phyloP scores from a whole-genome alignment of 2,329 filamentous ascomycete species.

The Fusarium lateritium region DNA sequence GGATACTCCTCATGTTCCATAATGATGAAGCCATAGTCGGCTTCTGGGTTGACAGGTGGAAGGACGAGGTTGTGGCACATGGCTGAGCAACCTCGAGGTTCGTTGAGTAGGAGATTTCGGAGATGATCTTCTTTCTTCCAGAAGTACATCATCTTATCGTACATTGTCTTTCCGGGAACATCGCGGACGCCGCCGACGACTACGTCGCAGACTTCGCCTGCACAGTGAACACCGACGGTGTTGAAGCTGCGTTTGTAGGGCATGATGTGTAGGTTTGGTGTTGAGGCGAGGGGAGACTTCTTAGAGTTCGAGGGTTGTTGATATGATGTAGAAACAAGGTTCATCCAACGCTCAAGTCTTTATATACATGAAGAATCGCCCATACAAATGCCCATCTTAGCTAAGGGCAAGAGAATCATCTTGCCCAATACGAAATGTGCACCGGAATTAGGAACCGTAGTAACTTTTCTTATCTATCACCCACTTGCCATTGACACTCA shows the following conservation, averaged over 20 bases:
- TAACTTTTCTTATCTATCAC: background rate
- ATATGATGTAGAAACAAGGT: background rate
- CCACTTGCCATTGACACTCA: background rate
- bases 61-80: conserved; percentile 41
- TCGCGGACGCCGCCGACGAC: conserved; percentile 38
- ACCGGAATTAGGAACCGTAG: conserved; percentile 3
- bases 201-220: conserved; percentile 41
- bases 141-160: conserved; percentile 40
- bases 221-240: conserved; percentile 39
- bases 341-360: background rate
- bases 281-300: background rate
- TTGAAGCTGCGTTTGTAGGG: conserved; percentile 39
- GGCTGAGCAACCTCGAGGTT: conserved; percentile 30
- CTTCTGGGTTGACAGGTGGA: conserved; percentile 30
- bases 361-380: background rate
- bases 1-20: conserved; percentile 43
- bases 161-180: conserved; percentile 38
- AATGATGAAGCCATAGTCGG: conserved; percentile 43
- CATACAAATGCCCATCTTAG: too few species aligned
- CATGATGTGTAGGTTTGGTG: background rate
- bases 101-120: conserved; percentile 34
- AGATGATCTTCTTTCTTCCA: conserved; percentile 33
- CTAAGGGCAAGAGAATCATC: too few species aligned
- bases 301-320: background rate
- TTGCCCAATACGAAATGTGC: background rate